A percentile compares a stretch with the other conserved stretches of the same genome.
Conservation (phyloP, 345 rosid species). For the Crucihimalaya himalaica region DNA sequence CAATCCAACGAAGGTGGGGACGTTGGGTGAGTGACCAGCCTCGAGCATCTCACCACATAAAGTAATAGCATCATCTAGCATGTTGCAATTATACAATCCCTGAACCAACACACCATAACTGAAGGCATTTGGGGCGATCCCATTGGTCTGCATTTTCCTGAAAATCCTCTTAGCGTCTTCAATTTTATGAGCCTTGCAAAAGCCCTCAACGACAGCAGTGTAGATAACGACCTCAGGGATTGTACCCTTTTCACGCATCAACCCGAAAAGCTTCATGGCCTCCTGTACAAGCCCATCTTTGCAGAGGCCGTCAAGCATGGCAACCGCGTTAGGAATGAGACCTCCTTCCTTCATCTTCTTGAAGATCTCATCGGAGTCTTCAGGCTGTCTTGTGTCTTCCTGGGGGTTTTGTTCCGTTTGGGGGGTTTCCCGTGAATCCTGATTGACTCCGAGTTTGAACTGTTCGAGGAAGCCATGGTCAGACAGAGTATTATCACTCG, state of each 20-base stretch:
- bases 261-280: constrained; percentile 85
- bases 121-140: constrained; percentile 72
- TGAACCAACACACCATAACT: constrained; percentile 63
- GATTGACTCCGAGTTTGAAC: constrained; percentile 55
- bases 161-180: constrained; percentile 88
- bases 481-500: constrained; percentile 45
- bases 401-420: constrained; percentile 13
- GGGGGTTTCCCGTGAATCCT: constrained; percentile 36
- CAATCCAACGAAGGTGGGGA: constrained; percentile 79
- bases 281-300: constrained; percentile 89
- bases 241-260: constrained; percentile 81
- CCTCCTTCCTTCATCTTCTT: constrained; percentile 90
- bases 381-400: constrained; percentile 28
- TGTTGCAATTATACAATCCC: constrained; percentile 59
- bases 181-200: constrained; percentile 74
- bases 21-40: constrained; percentile 84
- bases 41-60: constrained; percentile 73
- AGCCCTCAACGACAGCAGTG: constrained; percentile 91
- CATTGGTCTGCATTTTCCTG: constrained; percentile 72
- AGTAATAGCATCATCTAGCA: constrained; percentile 65
- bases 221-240: constrained; percentile 90
- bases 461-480: constrained; percentile 61
- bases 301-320: constrained; percentile 97
- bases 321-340: constrained; percentile 83
- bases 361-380: constrained; percentile 67